Percentiles rank a stretch among this genome's conserved stretches.
Conservation (phyloP, 2,329 filamentous ascomycete genomes). For the Dryadomyces quercus-mongolicae region DNA sequence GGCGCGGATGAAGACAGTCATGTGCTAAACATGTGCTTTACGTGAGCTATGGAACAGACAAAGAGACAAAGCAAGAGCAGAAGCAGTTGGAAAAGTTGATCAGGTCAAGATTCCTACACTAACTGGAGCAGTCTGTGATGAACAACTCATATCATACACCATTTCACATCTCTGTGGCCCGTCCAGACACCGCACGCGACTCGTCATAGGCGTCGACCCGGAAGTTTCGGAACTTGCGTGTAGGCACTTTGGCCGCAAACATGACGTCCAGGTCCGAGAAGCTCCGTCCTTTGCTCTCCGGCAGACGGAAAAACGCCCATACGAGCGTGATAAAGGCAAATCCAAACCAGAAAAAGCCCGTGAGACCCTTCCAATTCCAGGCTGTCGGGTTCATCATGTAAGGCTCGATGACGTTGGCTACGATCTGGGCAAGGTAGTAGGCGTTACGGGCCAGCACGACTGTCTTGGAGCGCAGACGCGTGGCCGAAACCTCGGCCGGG, state of each 20-base stretch:
- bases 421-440: conserved; percentile 32
- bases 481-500: conserved; percentile 34
- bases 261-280: conserved; percentile 42
- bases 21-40: no score
- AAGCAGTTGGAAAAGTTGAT: no score
- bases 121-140: no score
- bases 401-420: conserved; percentile 25
- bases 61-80: no score
- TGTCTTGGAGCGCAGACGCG: conserved; percentile 32
- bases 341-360: conserved; percentile 29
- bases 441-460: conserved; percentile 29
- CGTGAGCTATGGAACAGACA: no score
- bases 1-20: no score
- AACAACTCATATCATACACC: no score
- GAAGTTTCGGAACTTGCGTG: conserved; percentile 17
- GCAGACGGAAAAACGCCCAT: conserved; percentile 39
- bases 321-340: conserved; percentile 30
- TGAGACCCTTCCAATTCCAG: conserved; percentile 28
- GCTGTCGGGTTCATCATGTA: conserved; percentile 23
- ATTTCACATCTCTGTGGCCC: background rate
- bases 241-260: conserved; percentile 31
- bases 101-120: no score
- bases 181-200: background rate
- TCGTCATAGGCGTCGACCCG: background rate
- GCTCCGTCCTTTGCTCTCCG: conserved; percentile 25